Evolutionary conservation across 352 stramenopile species (phyloP), one percentile per base, ranked within the genome.

Genomic region (Phytophthora citricola): DNA sequence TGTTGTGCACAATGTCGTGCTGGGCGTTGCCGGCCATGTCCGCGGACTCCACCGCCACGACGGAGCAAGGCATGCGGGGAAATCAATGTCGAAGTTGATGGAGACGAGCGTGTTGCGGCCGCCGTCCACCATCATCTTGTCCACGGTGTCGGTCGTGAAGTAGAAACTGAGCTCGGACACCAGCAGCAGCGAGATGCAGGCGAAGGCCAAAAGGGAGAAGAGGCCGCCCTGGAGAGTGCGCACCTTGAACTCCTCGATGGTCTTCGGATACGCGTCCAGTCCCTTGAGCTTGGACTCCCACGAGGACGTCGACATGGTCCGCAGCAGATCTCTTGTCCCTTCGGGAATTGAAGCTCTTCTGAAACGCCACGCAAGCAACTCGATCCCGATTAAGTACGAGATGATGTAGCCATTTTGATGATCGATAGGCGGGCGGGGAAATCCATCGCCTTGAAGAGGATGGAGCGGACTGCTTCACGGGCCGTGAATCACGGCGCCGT

Each of bases 171-270:
- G 69, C 69, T 95, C 87, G 0, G 87, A 95, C 36, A 84, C 55
- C 9, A 95, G 56, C 44, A 95, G 61, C 14, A 91, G 50, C 17
- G 69, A 67, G 49, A 95, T 93, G 65, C 83, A 85, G 2, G 66
- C 57, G 54, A 94, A 85, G 34, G 87, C 81, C 53, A 92, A 10
- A 17, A 95, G 57, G 24, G 87, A 95, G 73, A 95, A 91, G n/a
- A 95, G 38, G 0, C 87, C 87, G 15, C 87, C 87, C 57, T 94
- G 82, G 55, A 89, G 82, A 39, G 87, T 95, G 61, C 85, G 84
- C 56, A 94, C 85, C 74, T 94, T 95, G 71, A 95, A 95, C 76
- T 95, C 87, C 54, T 95, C 87, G 57, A 95, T 92, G 27, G 87
- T 94, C 79, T 95, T 95, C 14, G 87, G 87, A 56, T 95, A 91